Percentiles rank a stretch among this genome's conserved stretches.
Conservation (phyloP, 805 yeast species). For the Lipomyces mesembrius region DNA sequence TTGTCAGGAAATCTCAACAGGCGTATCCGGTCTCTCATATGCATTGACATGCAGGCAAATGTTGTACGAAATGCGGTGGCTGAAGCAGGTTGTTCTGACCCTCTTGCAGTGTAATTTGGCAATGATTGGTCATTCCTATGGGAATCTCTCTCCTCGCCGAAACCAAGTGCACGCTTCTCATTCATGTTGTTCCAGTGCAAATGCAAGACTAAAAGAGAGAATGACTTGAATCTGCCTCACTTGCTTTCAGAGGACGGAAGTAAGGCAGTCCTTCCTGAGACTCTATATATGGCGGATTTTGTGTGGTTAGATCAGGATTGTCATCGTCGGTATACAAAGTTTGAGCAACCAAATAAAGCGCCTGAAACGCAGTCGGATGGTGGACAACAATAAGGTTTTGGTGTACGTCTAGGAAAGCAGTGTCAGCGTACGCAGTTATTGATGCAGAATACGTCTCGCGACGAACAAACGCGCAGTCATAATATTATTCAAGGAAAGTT, state of each 20-base stretch:
- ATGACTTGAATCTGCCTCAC: background rate
- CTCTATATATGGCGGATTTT: background rate
- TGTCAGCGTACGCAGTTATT: too few relatives aligned
- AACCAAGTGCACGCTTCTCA: conserved; percentile 1
- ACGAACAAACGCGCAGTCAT: too few relatives aligned
- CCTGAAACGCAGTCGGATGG: too few relatives aligned
- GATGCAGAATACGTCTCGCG: too few relatives aligned
- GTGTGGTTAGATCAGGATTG: too few relatives aligned
- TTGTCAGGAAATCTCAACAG: background rate
- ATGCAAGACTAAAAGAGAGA: background rate
- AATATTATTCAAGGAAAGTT: too few relatives aligned
- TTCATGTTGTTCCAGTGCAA: background rate
- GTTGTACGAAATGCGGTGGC: background rate
- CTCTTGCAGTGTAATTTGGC: background rate
- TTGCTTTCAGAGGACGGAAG: background rate
- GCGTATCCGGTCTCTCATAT: conserved; percentile 1
- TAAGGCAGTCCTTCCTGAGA: background rate
- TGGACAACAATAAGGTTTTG: too few relatives aligned
- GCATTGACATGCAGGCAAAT: conserved; percentile 4
- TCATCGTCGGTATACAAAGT: too few relatives aligned
- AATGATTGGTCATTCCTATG: background rate
- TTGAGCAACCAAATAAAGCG: too few relatives aligned
- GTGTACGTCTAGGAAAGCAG: too few relatives aligned
- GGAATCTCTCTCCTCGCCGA: too few relatives aligned
- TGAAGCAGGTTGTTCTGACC: background rate